Base-by-base conservation (phyloP, 2,329 filamentous ascomycete genomes). In the Exophiala dermatitidis region DNA sequence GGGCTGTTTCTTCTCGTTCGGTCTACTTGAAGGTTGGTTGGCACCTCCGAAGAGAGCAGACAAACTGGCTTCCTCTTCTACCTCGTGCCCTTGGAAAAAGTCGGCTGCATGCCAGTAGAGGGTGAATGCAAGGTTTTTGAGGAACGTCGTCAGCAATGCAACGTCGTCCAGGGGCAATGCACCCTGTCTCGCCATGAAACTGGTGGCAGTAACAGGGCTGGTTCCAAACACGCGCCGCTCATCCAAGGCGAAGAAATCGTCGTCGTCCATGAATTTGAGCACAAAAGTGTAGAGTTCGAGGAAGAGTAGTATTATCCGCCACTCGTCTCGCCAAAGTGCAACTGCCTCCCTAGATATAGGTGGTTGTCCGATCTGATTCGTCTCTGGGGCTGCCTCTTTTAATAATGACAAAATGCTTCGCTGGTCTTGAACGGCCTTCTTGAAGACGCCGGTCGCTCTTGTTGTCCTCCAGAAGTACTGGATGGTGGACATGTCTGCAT, bases 251-350 rank as follows among this genome's bases (percentile, higher is more conserved):
- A 95, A 86, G 66, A 98, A 98, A 63, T 98, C 93, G 61, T 97
- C 91, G 59, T 98, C 93, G 62, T 98, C 93, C 67, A 91, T 95
- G 33, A 97, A 82, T 62, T 93, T 86, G 8, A 97, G 74, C 2
- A 96, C 82, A 66, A 97, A 97, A 1, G 86, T 89, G 67, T 96
- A 98, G 0, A 98, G 78, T 64, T 98, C 93, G 4, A 98, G 77
- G 65, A 98, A 97, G 0, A 98, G 78, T 0, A 97, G 75, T 40
- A 95, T 81, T 1, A 93, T 84, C 12, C 86, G 84, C 93, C 93
- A 98, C 66, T 97, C 89, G 61, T 84, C 79, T 29, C 77, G 71
- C 70, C 75, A 63, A n/a, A 29, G 48, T 69, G 66, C 76, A 59
- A 61, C 64, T 50, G 67, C 69, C 65, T 33, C 67, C 43, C 34